Percentiles rank a stretch among this genome's conserved stretches.
phyloP scores from a whole-genome alignment of 345 rosid genomes.

The Arabis alpina region DNA sequence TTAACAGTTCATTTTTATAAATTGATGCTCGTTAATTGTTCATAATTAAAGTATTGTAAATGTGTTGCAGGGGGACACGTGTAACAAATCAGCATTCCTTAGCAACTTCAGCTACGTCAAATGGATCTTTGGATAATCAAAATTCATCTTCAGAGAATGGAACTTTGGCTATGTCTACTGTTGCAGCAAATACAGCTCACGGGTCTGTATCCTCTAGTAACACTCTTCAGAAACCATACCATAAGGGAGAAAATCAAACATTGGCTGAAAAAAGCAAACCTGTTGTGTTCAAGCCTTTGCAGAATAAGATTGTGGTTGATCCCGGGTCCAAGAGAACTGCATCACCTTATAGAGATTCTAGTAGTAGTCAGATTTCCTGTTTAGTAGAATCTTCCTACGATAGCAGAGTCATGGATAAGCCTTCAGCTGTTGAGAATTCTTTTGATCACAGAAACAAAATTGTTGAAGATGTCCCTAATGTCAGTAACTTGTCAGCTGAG shows the following conservation, averaged over 20 bases:
- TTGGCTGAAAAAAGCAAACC: slow-evolving; percentile 26
- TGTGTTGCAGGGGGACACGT: slow-evolving; percentile 59
- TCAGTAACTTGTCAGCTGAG: slow-evolving; percentile 42
- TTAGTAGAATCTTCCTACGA: slow-evolving; percentile 37
- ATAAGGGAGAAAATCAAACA: slow-evolving; percentile 37
- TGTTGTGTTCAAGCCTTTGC: slow-evolving; percentile 24
- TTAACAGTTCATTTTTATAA: neutral
- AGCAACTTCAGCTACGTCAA: slow-evolving; percentile 45
- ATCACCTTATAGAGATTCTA: slow-evolving; percentile 29
- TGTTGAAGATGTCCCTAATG: slow-evolving; percentile 26
- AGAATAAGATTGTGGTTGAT: slow-evolving; percentile 24
- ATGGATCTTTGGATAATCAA: slow-evolving; percentile 57
- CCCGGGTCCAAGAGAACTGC: slow-evolving; percentile 37
- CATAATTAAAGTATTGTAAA: neutral
- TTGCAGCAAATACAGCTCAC: slow-evolving; percentile 42
- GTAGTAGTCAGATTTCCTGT: slow-evolving; percentile 33
- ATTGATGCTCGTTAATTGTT: neutral
- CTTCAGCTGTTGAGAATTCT: slow-evolving; percentile 34
- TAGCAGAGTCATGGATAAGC: slow-evolving; percentile 30
- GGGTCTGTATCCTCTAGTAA: slow-evolving; percentile 25
- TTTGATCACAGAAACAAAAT: slow-evolving; percentile 30
- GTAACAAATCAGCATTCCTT: slow-evolving; percentile 48
- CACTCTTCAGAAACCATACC: slow-evolving; percentile 40
- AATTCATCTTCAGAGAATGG: slow-evolving; percentile 46
- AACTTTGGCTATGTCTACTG: slow-evolving; percentile 44